Percentiles rank a stretch among this genome's conserved stretches.
Evolutionary conservation across 352 stramenopile species (phyloP).

Genomic region (Pythium volutum): DNA sequence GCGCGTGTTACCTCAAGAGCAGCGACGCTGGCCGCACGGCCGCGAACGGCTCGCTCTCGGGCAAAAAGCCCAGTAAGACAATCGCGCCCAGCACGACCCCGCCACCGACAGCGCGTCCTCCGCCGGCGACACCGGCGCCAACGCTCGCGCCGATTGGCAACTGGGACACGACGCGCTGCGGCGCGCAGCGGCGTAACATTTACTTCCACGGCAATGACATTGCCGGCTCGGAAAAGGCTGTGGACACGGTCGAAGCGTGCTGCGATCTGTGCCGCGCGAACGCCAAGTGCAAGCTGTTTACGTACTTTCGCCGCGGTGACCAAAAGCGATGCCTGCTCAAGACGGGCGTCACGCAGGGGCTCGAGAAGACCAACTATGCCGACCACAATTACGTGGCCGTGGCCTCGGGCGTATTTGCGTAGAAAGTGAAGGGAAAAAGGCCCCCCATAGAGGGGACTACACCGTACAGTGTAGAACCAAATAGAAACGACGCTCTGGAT

Average conservation of each 20-base stretch:
- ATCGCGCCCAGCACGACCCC: background rate
- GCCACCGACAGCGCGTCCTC: background rate
- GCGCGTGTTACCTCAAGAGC: constrained; percentile 17
- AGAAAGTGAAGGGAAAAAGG: too few species aligned
- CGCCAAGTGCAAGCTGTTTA: constrained; percentile 16
- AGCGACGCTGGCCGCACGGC: constrained; percentile 4
- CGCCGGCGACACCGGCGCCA: background rate
- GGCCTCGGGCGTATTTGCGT: constrained; percentile 12
- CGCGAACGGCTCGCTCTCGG: background rate
- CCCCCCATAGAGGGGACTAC: too few species aligned
- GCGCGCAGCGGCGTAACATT: constrained; percentile 5
- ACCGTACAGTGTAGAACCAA: too few species aligned
- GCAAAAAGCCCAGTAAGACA: background rate
- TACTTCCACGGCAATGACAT: constrained; percentile 23
- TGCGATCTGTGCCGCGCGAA: constrained; percentile 16
- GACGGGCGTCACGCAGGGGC: background rate
- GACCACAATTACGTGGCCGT: background rate
- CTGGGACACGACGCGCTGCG: constrained; percentile 16
- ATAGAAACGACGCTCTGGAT: background rate
- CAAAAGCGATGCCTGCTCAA: constrained; percentile 22
- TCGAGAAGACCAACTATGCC: constrained; percentile 25
- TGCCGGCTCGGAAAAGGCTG: constrained; percentile 7
- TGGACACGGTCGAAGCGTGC: constrained; percentile 20
- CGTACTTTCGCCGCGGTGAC: constrained; percentile 15
- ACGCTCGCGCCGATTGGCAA: background rate